Base-by-base conservation (phyloP, 2,329 filamentous ascomycete genomes). In the Talaromyces sp. region DNA sequence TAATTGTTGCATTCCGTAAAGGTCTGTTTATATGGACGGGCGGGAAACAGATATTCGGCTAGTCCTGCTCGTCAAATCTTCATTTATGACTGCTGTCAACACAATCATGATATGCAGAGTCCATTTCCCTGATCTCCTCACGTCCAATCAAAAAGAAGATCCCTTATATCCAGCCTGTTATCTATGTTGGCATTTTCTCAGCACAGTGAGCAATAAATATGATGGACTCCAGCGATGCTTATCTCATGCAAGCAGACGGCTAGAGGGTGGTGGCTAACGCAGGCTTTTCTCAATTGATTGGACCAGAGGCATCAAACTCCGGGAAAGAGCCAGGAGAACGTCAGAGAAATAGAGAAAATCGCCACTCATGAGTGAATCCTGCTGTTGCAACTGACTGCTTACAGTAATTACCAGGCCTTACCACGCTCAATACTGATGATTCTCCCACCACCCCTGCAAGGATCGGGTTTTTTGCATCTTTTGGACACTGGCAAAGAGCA, bases 221-320 rank as follows among this genome's bases (percentile, higher is more conserved):
- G 52, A 56, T 56, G 33, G 19, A 56, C 22, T 22, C n/a, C n/a
- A 54, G 35, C 16, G 47, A 50, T n/a, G 35, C 59, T 54, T 52
- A 22, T 54, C 60, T 62, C 35, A 62, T 93, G 90, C 14, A 84
- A 75, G 67, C 83, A 80, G 80, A 93, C 92, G 75, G 92, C 86
- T 47, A 82, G 74, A 19, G 84, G 87, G 72, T 90, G 92, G 69
- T 89, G 87, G 67, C 90, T 90, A 56, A 56, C 33, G 52, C 52
- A 39, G 50, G 31, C n/a, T 37, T 33, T 71, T 90, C 33, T 41
- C 27, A 37, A 5, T 43, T 62, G 60, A 62, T 50, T 62, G 60
- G 60, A 39, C 47, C 16, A 33, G 22, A 11, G 27, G 14, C 11
- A 37, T 39, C 33, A 22, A 19, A 43, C n/a, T 50, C 13, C 43